phyloP scores from a whole-genome alignment of 1,284 basidiomycete genomes.

The Gomphus sp. region DNA sequence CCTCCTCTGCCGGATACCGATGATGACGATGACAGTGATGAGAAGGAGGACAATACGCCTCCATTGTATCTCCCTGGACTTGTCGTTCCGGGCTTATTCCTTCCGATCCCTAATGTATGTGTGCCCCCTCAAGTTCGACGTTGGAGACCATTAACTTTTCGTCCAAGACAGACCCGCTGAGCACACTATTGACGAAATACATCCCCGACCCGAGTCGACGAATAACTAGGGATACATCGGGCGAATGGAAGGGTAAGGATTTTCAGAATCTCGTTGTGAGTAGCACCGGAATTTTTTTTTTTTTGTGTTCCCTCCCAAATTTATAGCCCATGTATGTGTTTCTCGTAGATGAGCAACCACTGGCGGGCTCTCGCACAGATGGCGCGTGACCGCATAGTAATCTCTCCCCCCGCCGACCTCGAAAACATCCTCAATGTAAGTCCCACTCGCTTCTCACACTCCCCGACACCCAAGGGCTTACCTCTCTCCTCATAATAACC shows the following conservation, averaged over 20 bases:
- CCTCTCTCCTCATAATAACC: background rate
- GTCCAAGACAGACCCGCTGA: constrained; percentile 71
- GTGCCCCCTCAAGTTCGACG: constrained; percentile 4
- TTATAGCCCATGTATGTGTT: background rate
- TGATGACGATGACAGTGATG: constrained; percentile 30
- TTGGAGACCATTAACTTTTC: constrained; percentile 18
- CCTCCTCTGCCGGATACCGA: background rate
- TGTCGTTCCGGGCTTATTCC: constrained; percentile 63
- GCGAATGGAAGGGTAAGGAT: constrained; percentile 61
- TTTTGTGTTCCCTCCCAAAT: constrained; percentile 4
- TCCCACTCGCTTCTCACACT: background rate
- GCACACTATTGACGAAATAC: constrained; percentile 70
- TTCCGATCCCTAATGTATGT: constrained; percentile 69
- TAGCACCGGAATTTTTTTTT: too few species aligned
- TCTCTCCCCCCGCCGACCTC: constrained; percentile 56
- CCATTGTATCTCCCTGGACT: constrained; percentile 49
- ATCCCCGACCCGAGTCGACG: constrained; percentile 64
- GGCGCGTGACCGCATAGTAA: constrained; percentile 66
- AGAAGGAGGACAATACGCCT: constrained; percentile 37
- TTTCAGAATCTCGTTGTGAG: constrained; percentile 70
- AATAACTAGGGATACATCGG: constrained; percentile 59
- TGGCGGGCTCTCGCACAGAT: constrained; percentile 73
- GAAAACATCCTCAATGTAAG: constrained; percentile 53
- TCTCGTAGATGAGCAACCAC: constrained; percentile 65
- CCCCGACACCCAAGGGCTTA: background rate